Conservation (phyloP, 495 filamentous ascomycete genomes). For the Darksidea phi region DNA sequence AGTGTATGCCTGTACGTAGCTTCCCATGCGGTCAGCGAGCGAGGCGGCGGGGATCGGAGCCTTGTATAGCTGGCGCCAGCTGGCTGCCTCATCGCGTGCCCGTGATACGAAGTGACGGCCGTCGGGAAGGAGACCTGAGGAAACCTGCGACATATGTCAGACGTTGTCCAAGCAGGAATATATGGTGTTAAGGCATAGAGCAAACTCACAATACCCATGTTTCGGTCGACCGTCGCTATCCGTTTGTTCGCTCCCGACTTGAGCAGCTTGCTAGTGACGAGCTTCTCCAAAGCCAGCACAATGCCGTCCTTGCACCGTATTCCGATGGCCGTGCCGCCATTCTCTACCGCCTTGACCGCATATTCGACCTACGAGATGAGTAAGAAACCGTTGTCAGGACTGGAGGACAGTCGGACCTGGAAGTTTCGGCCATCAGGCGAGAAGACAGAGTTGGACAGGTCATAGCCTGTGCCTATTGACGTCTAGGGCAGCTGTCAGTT, state of each 20-base stretch:
- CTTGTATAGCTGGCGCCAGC: conserved; percentile 87
- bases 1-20: conserved; percentile 95
- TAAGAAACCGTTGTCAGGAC: not conserved
- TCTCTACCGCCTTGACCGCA: conserved; percentile 97
- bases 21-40: conserved; percentile 85
- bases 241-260: conserved; percentile 93
- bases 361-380: conserved; percentile 72
- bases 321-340: conserved; percentile 93
- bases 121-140: conserved; percentile 89
- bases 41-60: conserved; percentile 82
- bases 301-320: conserved; percentile 97
- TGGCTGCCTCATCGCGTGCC: conserved; percentile 86
- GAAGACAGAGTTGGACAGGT: conserved; percentile 98
- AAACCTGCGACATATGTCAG: conserved; percentile 59
- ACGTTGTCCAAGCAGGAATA: too few relatives aligned
- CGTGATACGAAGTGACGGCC: conserved; percentile 92
- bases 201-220: conserved; percentile 85
- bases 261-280: conserved; percentile 89
- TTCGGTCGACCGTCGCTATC: conserved; percentile 89
- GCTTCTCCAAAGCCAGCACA: conserved; percentile 93
- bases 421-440: conserved; percentile 98
- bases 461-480: conserved; percentile 98
- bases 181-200: too few relatives aligned
- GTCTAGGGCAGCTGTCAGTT: conserved; percentile 58
- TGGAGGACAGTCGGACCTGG: conserved; percentile 56